These are phyloP conservation scores for Cajanus cajan DNA, from an alignment of 306 rosid species.

Conservation along the genomic window DNA sequence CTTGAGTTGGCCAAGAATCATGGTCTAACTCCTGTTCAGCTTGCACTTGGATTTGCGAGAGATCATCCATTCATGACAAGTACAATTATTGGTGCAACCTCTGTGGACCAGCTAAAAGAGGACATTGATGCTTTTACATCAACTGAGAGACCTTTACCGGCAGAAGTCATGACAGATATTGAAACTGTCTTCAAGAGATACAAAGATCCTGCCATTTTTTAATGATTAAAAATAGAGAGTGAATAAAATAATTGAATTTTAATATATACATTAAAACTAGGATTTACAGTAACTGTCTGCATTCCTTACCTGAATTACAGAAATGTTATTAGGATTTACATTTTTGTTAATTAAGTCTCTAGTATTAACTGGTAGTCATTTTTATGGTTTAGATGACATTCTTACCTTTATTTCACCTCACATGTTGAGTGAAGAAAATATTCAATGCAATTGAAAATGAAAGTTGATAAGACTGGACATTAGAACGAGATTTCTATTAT, in stretches of 20 bases:
- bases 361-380: neutral
- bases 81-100: slow-evolving; percentile 87
- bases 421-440: neutral
- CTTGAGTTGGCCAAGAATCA: slow-evolving; percentile 69
- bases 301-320: neutral
- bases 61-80: slow-evolving; percentile 89
- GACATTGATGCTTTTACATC: slow-evolving; percentile 67
- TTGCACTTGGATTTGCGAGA: slow-evolving; percentile 84
- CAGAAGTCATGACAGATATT: slow-evolving; percentile 57
- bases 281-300: neutral
- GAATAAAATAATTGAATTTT: neutral
- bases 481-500: no score
- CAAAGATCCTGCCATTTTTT: slow-evolving; percentile 70
- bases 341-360: neutral
- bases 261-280: neutral
- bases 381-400: no score
- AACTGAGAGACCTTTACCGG: slow-evolving; percentile 71
- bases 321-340: neutral
- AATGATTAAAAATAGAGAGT: slow-evolving; percentile 21
- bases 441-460: neutral
- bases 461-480: neutral
- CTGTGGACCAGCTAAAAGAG: slow-evolving; percentile 77
- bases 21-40: slow-evolving; percentile 69
- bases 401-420: no score
- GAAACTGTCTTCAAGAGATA: slow-evolving; percentile 68